Percentiles rank a stretch among this genome's conserved stretches.
These are phyloP conservation scores for Pichia cactophila DNA, from an alignment of 1,139 yeast species.

Conservation along the genomic window DNA sequence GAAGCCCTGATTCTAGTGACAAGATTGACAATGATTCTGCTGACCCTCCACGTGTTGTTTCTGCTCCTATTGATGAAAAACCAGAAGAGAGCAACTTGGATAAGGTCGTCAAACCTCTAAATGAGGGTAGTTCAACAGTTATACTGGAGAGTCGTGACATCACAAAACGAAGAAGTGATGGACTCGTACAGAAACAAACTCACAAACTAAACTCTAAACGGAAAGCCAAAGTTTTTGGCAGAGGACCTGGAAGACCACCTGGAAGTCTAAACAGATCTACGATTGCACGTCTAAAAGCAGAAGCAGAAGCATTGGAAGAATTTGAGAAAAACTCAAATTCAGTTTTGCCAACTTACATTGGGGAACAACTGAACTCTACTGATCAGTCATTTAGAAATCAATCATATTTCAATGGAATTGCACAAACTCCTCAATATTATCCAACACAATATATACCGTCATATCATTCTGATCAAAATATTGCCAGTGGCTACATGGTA, in stretches of 20 bases:
- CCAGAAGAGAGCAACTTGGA: no score
- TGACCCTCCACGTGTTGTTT: no score
- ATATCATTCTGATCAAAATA: neutral
- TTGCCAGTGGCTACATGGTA: no score
- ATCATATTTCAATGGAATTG: neutral
- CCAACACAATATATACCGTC: no score
- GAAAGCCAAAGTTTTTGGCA: neutral
- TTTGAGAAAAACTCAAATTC: conserved; percentile 6
- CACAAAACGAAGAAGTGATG: no score
- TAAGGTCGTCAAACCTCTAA: no score
- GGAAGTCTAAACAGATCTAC: conserved; percentile 12
- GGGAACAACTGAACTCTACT: neutral
- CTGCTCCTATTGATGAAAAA: no score
- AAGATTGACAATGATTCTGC: no score
- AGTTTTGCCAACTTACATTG: conserved; percentile 5
- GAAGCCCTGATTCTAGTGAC: neutral
- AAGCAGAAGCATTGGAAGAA: conserved; percentile 10
- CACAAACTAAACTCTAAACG: neutral
- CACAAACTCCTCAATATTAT: neutral
- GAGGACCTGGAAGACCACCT: conserved; percentile 15
- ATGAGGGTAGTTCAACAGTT: no score
- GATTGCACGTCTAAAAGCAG: conserved; percentile 11
- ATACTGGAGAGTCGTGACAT: no score
- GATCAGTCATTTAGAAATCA: neutral
- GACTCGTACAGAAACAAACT: neutral